Base-by-base conservation (phyloP, 1,284 basidiomycete genomes). In the Hortiboletus rubellus region DNA sequence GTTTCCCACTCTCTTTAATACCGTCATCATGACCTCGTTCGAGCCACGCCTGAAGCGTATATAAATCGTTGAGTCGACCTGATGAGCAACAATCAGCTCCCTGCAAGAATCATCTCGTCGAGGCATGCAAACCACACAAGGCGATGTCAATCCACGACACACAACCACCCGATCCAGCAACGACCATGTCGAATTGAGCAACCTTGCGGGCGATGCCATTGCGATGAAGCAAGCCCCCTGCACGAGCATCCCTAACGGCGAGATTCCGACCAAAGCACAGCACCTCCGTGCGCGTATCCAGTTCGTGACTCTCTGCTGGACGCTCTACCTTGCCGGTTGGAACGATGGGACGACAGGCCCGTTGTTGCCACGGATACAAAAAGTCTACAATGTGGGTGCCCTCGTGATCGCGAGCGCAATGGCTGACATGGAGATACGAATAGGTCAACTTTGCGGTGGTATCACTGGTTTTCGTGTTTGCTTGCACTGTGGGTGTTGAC, bases 381-480 rank as follows among this genome's bases (percentile, higher is more conserved):
- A 54, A 38, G 70, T 74, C 10, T 74, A 72, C 51, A 33, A 60
- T n/a, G 70, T 72, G 38, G 3, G 62, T 63, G 5, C 31, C 34
- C 10, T 22, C 34, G 1, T 11, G 3, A 9, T 18, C 22, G 2
- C 8, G n/a, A 22, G 12, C 27, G 40, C 3, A 27, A 27, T 27
- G 27, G 27, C 27, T 27, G 27, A 27, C 27, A 7, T 27, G 27
- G 27, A 27, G 27, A 5, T 7, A 7, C 15, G 24, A 17, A 54
- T 30, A 70, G 68, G 53, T 73, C 44, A 61, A 72, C 37, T 72
- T 64, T 52, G 53, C 65, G 3, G 54, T 73, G 14, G 72, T 71
- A 18, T 71, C 72, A 31, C 38, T 71, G n/a, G 60, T 71, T 22
- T 71, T 74, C 36, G 72, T 71, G n/a, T 68, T 72, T 58, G 68